phyloP scores from a whole-genome alignment of 2,329 filamentous ascomycete genomes.

The Sordariomycetes sp. region DNA sequence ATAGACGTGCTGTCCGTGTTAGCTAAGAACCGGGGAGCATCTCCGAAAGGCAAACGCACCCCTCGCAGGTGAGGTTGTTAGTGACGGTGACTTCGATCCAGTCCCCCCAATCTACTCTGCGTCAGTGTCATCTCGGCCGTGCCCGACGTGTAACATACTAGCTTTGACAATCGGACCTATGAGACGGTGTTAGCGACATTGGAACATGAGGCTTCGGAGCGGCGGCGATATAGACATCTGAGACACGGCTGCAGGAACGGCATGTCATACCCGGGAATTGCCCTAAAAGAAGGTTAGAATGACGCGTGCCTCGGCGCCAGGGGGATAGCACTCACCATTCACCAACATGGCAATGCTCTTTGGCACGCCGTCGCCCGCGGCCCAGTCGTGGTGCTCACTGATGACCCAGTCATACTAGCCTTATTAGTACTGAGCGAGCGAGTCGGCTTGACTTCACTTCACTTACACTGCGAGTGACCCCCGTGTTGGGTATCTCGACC shows the following conservation, averaged over 20 bases:
- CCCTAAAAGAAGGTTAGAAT: conserved; percentile 1
- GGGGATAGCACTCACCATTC: conserved; percentile 7
- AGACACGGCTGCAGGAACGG: not conserved
- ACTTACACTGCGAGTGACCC: conserved; percentile 7
- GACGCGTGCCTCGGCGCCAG: not conserved
- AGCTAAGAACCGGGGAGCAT: not conserved
- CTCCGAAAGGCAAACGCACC: conserved; percentile 10
- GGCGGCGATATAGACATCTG: too few relatives aligned
- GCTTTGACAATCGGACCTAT: conserved; percentile 7
- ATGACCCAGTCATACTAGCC: conserved; percentile 9
- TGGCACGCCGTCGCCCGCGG: conserved; percentile 8
- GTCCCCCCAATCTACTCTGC: conserved; percentile 30
- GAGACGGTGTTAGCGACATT: not conserved
- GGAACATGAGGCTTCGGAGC: not conserved
- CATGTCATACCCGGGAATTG: conserved; percentile 8
- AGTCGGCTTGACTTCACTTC: not conserved
- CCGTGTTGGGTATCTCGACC: conserved; percentile 17
- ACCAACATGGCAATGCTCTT: conserved; percentile 12
- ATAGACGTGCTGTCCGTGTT: conserved; percentile 20
- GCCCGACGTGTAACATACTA: not conserved
- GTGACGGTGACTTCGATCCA: conserved; percentile 44
- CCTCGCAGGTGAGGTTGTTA: conserved; percentile 43
- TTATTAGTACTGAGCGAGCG: not conserved
- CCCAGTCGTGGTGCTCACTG: conserved; percentile 7
- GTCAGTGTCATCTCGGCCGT: not conserved